Evolutionary conservation across 495 filamentous ascomycete species (phyloP).

Genomic region (Glonium stellatum): DNA sequence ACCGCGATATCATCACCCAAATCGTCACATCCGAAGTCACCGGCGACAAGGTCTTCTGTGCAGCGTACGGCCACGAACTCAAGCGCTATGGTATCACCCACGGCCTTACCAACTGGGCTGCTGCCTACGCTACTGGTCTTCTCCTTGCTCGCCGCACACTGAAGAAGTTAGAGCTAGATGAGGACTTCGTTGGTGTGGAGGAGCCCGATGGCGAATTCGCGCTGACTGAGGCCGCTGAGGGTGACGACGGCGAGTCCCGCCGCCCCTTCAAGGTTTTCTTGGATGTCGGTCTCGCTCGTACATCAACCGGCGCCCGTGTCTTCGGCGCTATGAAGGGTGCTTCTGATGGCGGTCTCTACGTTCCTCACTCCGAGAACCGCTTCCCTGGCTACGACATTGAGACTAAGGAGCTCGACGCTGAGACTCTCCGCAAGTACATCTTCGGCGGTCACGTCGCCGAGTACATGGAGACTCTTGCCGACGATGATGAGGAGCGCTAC

Average conservation of each 20-base stretch:
- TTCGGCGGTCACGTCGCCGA: slow-evolving; percentile 95
- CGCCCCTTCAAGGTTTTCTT: slow-evolving; percentile 98
- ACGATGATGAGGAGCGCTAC: slow-evolving; percentile 99
- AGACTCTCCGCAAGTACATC: slow-evolving; percentile 98
- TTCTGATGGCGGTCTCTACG: slow-evolving; percentile 91
- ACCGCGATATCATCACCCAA: slow-evolving; percentile 97
- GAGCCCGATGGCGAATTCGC: slow-evolving; percentile 91
- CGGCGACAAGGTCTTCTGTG: slow-evolving; percentile 90
- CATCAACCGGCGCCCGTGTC: slow-evolving; percentile 94
- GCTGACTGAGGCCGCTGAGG: slow-evolving; percentile 85
- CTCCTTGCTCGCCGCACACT: slow-evolving; percentile 94
- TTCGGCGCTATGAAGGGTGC: slow-evolving; percentile 99
- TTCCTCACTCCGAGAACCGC: slow-evolving; percentile 97
- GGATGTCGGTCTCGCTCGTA: slow-evolving; percentile 93
- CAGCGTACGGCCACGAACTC: slow-evolving; percentile 97
- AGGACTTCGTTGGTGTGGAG: slow-evolving; percentile 86
- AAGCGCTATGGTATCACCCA: slow-evolving; percentile 93
- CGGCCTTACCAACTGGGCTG: slow-evolving; percentile 99
- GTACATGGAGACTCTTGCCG: slow-evolving; percentile 99
- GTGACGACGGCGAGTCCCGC: slow-evolving; percentile 72
- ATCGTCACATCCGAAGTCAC: slow-evolving; percentile 94
- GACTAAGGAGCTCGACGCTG: slow-evolving; percentile 90
- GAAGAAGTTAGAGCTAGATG: slow-evolving; percentile 89
- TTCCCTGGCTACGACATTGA: slow-evolving; percentile 99
- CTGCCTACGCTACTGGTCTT: slow-evolving; percentile 93